phyloP scores from a whole-genome alignment of 208 protist species.

The Leishmania major region DNA sequence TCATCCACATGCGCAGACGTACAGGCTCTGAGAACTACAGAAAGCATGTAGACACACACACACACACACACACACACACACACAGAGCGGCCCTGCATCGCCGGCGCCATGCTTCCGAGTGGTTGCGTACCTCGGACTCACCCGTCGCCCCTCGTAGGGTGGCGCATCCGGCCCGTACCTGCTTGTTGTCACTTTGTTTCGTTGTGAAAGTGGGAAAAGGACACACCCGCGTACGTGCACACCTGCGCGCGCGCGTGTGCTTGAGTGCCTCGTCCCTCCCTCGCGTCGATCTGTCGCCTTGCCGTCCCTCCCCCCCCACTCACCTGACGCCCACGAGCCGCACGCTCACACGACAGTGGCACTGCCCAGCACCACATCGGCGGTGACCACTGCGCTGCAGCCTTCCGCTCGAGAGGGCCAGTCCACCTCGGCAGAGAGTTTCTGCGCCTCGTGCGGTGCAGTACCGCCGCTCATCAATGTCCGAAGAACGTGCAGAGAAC shows the following conservation, averaged over 20 bases:
- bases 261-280: background rate
- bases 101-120: background rate
- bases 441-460: background rate
- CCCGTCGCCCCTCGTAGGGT: background rate
- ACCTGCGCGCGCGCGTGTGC: background rate
- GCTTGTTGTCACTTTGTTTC: background rate
- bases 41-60: background rate
- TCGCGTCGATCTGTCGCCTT: background rate
- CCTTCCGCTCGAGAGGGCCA: constrained; percentile 16
- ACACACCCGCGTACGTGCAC: background rate
- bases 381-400: background rate
- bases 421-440: too few species aligned
- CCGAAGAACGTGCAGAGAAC: constrained; percentile 4
- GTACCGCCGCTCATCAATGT: background rate
- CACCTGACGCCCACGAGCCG: background rate
- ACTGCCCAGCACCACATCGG: constrained; percentile 10
- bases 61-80: background rate
- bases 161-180: too few species aligned
- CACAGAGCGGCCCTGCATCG: background rate
- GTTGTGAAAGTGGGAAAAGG: background rate
- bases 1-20: background rate
- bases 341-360: background rate
- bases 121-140: background rate
- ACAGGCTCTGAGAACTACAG: background rate
- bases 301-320: background rate